Base-by-base conservation (phyloP, 1,284 basidiomycete species). In the Ganoderma sinense region DNA sequence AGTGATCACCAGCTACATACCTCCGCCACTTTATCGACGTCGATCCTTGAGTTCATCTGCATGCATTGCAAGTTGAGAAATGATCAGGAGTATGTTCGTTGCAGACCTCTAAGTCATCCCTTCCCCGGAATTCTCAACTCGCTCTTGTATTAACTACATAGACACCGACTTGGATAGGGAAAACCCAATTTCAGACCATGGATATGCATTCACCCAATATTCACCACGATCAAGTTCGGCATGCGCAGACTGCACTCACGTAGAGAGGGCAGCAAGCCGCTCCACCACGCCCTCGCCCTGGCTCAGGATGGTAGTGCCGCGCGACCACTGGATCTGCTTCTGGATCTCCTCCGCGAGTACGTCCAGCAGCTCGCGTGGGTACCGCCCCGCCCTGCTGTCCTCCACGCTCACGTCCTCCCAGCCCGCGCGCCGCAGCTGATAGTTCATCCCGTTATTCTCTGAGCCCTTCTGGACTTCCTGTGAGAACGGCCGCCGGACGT, bases 401-500 rank as follows among this genome's bases (percentile, higher is more conserved):
- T 64, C 71, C 2, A 18, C 63, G 48, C 64, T 48, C n/a, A 65
- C 33, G 29, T 48, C 33, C 31, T 60, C 69, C 53, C 51, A 69
- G 7, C 51, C 41, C 8, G 33, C 59, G 6, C 59, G 41, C 26
- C 53, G 31, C 61, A 66, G 53, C n/a, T 66, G 65, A 16, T 23
- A 48, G 23, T 31, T 26, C 53, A 29, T 20, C 33, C 61, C 48
- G 56, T 40, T 69, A 41, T 64, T 20, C 18, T 36, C 20, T 3
- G 72, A 73, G 7, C 41, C 56, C 36, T 43, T 33, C 8, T 66
- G 66, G 41, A 74, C 69, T 7, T 39, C 40, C 67, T 73, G 72
- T 0, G 70, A 53, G 55, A 67, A 41, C 26, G 70, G 70, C 31
- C 81, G 77, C 2, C 82, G 80, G 23, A 83, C 74, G 18, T 71